Conservation (phyloP, 805 yeast genomes). For the Cyberlindnera americana region DNA sequence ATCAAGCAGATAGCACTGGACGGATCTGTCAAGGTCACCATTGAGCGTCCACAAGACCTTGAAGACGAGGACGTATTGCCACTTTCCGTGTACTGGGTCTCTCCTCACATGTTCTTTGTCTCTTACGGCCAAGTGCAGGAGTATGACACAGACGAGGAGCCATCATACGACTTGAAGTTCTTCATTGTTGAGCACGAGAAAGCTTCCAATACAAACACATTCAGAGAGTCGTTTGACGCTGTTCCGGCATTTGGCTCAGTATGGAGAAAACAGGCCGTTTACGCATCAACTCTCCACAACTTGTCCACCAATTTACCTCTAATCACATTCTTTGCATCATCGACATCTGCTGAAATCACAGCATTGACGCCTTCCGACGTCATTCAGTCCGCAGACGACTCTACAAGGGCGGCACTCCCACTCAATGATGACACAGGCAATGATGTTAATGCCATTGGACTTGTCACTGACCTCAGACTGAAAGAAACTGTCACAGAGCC, state of each 20-base stretch:
- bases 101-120: slow-evolving; percentile 19
- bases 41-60: slow-evolving; percentile 19
- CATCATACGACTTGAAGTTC: slow-evolving; percentile 24
- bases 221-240: slow-evolving; percentile 38
- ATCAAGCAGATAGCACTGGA: slow-evolving; percentile 14
- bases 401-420: slow-evolving; percentile 71
- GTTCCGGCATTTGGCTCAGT: slow-evolving; percentile 52
- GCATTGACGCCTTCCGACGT: slow-evolving; percentile 37
- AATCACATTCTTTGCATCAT: slow-evolving; percentile 49
- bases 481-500: slow-evolving; percentile 46
- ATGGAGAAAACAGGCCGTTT: slow-evolving; percentile 44
- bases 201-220: slow-evolving; percentile 6
- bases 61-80: slow-evolving; percentile 16
- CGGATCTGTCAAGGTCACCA: slow-evolving; percentile 11
- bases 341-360: slow-evolving; percentile 62
- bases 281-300: slow-evolving; percentile 36
- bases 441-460: slow-evolving; percentile 71
- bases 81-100: slow-evolving; percentile 19
- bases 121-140: slow-evolving; percentile 29
- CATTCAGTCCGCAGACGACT: slow-evolving; percentile 58
- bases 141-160: slow-evolving; percentile 31
- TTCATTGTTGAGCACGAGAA: slow-evolving; percentile 19
- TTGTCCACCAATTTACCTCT: slow-evolving; percentile 37
- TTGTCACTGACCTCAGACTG: slow-evolving; percentile 56
- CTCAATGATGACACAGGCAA: slow-evolving; percentile 59